Base-by-base conservation (phyloP, 345 rosid species). In the Linum trigynum region DNA sequence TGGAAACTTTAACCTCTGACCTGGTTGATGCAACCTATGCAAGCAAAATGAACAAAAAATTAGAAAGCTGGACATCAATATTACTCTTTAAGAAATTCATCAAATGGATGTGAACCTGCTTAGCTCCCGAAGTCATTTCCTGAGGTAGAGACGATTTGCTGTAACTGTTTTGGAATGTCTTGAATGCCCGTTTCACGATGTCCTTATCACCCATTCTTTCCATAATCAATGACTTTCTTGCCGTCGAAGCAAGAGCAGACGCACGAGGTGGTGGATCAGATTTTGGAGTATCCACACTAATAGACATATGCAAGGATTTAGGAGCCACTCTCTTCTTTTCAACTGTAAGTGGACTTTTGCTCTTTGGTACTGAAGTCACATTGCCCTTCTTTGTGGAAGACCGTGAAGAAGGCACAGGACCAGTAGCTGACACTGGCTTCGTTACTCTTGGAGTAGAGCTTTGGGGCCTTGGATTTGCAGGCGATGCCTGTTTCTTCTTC, bases 171-270 rank as follows among this genome's bases (percentile, higher is more conserved):
- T 85, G 96, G 71, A 90, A 94, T 17, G 92, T 71, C 74, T 85
- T 88, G 59, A 90, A 88, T 11, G 95, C 92, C 45, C 95, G 86
- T 74, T 83, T 94, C 37, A 90, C 87, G 64, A 83, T 90, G 75
- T 94, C 97, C 78, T 94, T 94, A 74, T 94, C 96, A n/a, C 88
- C 90, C 96, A 90, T 90, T 75, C 75, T 82, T 77, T 90, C 99
- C 96, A 85, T 90, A 43, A 94, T 81, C 69, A 85, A 69, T 58
- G 96, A 82, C 58, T 82, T 85, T 71, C 91, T 84, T 14, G 79
- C 67, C 43, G 76, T 69, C 23, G 84, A 43, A 5, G 50, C 50
- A 43, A 43, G 53, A 3, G 53, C 14, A 48, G 53, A 14, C 1
- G 15, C 50, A 55, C 57, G 61, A 69, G 85, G 67, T 64, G 78